phyloP scores from a whole-genome alignment of 768 basidiomycete genomes.

The Kwoniella dejecticola region DNA sequence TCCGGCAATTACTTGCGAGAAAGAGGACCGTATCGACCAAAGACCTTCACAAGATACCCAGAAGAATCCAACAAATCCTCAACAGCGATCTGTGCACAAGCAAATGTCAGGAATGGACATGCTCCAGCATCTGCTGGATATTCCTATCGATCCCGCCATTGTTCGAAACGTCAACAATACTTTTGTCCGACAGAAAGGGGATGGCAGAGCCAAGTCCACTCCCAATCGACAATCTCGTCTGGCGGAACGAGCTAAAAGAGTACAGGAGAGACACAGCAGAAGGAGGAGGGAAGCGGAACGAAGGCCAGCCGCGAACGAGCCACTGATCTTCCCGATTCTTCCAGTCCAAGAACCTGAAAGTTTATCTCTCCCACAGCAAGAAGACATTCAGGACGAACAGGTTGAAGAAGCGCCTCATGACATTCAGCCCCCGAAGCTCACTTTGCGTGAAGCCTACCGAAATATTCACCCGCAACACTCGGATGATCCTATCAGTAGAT shows the following conservation, averaged over 20 bases:
- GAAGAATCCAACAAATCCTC: too few species aligned
- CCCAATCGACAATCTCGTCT: not conserved
- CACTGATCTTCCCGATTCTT: too few species aligned
- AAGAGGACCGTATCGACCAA: too few species aligned
- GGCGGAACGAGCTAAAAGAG: slow-evolving; percentile 4
- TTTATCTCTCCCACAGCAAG: too few species aligned
- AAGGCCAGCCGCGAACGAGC: not conserved
- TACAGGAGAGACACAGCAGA: not conserved
- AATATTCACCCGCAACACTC: not conserved
- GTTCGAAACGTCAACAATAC: not conserved
- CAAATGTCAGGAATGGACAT: slow-evolving; percentile 9
- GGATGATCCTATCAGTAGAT: not conserved
- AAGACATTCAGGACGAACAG: too few species aligned
- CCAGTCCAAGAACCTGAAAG: too few species aligned
- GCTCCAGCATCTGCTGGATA: not conserved
- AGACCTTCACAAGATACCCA: too few species aligned
- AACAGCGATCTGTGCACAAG: not conserved
- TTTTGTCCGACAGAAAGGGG: not conserved
- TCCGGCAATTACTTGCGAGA: too few species aligned
- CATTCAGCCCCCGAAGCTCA: not conserved
- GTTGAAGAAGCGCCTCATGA: not conserved
- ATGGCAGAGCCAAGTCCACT: not conserved
- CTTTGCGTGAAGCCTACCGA: slow-evolving; percentile 2
- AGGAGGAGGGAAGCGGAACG: not conserved
- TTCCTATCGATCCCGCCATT: not conserved